A percentile compares a stretch with the other conserved stretches of the same genome.
Conservation (phyloP, 2,329 filamentous ascomycete genomes). For the Calonectria fujianensis region DNA sequence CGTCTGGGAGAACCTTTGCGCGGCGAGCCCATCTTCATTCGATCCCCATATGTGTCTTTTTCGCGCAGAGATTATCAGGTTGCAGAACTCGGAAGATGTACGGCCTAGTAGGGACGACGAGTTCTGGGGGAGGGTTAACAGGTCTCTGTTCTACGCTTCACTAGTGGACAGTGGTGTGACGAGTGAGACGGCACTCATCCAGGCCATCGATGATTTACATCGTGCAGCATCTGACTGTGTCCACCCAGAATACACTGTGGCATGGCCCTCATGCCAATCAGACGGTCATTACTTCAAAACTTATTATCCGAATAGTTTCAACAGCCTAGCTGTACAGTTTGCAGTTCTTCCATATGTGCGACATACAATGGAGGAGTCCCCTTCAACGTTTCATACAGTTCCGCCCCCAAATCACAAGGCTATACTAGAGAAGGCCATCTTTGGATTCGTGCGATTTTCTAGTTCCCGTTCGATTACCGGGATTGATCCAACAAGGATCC, state of each 20-base stretch:
- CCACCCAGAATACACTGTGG: too few species aligned
- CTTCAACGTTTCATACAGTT: not conserved
- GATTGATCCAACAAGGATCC: not conserved
- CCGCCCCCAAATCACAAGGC: not conserved
- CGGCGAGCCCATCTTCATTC: not conserved
- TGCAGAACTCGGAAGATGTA: not conserved
- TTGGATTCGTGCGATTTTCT: conserved; percentile 2
- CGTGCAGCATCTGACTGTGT: not conserved
- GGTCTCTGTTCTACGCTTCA: not conserved
- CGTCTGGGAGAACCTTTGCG: conserved; percentile 18
- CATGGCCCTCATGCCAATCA: conserved; percentile 6
- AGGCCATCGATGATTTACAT: not conserved
- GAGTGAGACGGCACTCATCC: not conserved
- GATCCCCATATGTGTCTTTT: conserved; percentile 28
- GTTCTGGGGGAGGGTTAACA: not conserved
- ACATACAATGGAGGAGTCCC: not conserved
- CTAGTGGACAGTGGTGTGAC: not conserved
- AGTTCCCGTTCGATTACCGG: not conserved
- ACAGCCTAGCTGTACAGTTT: not conserved
- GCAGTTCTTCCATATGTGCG: not conserved
- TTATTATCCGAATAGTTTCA: not conserved
- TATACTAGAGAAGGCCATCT: conserved; percentile 4
- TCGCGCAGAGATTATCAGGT: conserved; percentile 19
- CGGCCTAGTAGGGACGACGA: not conserved
- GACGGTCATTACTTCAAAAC: too few species aligned